A percentile compares a stretch with the other conserved stretches of the same genome.
Evolutionary conservation across 345 rosid species (phyloP).

Genomic region (Eucalyptus viminalis): DNA sequence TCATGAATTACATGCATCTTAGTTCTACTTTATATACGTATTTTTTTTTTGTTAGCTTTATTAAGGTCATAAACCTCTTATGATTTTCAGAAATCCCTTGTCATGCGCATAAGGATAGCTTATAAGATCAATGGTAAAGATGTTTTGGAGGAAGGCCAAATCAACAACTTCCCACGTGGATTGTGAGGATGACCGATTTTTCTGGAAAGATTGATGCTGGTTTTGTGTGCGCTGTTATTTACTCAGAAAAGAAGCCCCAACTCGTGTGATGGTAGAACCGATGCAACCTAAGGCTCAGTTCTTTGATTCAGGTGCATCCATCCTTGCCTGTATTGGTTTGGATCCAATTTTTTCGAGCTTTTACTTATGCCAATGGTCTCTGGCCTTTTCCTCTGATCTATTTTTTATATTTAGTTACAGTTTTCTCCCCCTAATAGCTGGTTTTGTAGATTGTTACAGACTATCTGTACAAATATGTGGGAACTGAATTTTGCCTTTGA

Average conservation of each 20-base stretch:
- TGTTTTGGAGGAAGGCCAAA: constrained; percentile 85
- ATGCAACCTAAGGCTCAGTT: constrained; percentile 4
- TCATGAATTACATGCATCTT: not conserved
- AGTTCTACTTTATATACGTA: not conserved
- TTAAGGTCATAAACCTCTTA: not conserved
- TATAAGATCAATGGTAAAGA: constrained; percentile 75
- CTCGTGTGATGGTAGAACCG: constrained; percentile 13
- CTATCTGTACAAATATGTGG: constrained; percentile 20
- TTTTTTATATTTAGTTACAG: constrained; percentile 4
- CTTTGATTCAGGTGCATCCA: not conserved
- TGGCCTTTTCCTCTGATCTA: not conserved
- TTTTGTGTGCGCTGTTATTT: not conserved
- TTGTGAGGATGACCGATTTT: constrained; percentile 35
- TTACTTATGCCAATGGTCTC: not conserved
- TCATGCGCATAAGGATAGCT: constrained; percentile 87
- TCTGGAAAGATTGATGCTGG: not conserved
- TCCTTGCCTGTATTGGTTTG: not conserved
- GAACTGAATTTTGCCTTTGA: constrained; percentile 20
- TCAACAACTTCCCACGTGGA: constrained; percentile 74
- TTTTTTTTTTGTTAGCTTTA: not conserved
- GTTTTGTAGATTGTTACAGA: constrained; percentile 42
- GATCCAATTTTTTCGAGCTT: not conserved
- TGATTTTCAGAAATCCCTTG: constrained; percentile 72
- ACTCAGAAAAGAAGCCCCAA: not conserved
- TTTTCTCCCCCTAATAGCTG: not conserved